Evolutionary conservation across 139 green algal genomes (phyloP).

Genomic region (Astrephomene gubernaculifera): DNA sequence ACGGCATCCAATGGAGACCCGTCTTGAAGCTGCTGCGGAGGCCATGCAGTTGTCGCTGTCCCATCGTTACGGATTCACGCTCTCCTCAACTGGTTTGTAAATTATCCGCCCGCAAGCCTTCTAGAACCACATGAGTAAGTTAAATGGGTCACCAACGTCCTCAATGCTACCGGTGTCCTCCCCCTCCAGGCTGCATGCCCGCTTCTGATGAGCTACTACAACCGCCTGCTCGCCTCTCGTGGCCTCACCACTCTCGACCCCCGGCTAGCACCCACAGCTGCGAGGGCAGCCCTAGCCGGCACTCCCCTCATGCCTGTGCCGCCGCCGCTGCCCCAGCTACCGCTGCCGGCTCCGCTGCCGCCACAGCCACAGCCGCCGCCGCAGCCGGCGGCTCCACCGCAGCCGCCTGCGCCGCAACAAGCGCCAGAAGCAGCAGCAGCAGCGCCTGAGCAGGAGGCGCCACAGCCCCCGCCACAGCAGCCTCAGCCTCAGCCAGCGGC

Average conservation of each 20-base stretch:
- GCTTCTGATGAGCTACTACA: background rate
- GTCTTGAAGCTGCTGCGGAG: no score
- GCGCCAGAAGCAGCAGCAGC: background rate
- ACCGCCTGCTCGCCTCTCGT: background rate
- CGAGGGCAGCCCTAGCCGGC: background rate
- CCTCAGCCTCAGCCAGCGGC: background rate
- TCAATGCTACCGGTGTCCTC: no score
- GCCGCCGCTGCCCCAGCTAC: background rate
- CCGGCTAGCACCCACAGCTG: background rate
- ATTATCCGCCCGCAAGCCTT: no score
- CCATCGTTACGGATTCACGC: no score
- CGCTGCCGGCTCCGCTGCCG: background rate
- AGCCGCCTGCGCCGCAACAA: background rate
- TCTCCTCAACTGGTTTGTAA: no score
- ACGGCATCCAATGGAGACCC: no score
- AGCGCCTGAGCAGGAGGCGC: background rate
- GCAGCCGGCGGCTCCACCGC: background rate
- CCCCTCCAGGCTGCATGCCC: background rate
- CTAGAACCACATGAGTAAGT: no score
- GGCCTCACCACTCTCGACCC: background rate
- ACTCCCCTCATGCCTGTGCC: background rate
- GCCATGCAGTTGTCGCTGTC: no score
- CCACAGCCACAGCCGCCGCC: background rate
- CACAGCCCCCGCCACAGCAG: background rate
- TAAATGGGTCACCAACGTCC: no score